Base-by-base conservation (phyloP, 2,329 filamentous ascomycete species). In the Sclerotinia trifoliorum region DNA sequence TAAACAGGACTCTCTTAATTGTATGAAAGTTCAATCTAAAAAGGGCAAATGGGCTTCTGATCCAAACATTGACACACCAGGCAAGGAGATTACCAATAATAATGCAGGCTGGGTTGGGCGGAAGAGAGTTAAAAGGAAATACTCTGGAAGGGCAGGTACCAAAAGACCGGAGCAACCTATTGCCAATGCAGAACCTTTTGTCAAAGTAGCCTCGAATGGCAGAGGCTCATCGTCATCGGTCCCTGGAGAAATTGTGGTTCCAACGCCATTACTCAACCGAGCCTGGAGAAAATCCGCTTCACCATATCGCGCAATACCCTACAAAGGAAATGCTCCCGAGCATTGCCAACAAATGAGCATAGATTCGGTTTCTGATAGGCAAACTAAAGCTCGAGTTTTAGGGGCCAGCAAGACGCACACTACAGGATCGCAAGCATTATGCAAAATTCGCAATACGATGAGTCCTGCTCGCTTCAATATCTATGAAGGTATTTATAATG, bases 401-500 rank as follows among this genome's bases (percentile, higher is more conserved):
- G 57, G 29, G 17, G 69, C 70, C 35, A 48, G 66, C 29, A 70
- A 72, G 26, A 32, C 62, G 55, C 49, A 65, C 52, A 71, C 71
- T 51, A 71, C 72, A 32, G 61, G 73, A 11, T 69, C 68, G 42
- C 73, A 76, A 32, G 78, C 79, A 3, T 74, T 83, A 63, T 70
- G 73, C 5, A 69, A 72, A 17, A 68, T 84, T 10, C 77, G 79
- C n/a, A 71, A 73, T 21, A 72, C 70, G 7, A 75, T 77, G 5
- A 69, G 77, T 2, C 65, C 77, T 3, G 72, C 73, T 35, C 76
- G 73, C 24, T 79, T 79, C 61, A 74, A 73, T 2, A 79, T 81
- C n/a, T 80, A 82, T 60, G 80, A 83, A 66, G 80, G 81, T 2
- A 78, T 85, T 63, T 80, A 81, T 67, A 78, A 79, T 48, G 80